These are phyloP conservation scores for Pleurostoma richardsiae DNA, from an alignment of 2,329 filamentous ascomycete species.

Conservation along the genomic window DNA sequence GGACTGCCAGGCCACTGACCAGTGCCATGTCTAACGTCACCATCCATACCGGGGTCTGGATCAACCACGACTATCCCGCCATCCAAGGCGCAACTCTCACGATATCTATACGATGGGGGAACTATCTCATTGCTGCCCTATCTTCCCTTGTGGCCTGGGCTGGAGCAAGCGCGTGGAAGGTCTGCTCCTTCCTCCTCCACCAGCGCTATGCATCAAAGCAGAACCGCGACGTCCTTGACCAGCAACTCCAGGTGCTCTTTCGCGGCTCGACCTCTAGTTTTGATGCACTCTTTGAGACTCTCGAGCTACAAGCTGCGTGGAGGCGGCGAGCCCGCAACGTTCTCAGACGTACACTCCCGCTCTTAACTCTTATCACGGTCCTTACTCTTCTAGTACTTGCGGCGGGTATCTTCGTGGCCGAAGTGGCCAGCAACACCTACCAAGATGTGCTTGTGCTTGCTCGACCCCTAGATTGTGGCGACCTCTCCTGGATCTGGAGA, in stretches of 20 bases:
- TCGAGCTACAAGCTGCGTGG: not conserved
- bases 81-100: not conserved
- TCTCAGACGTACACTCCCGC: not conserved
- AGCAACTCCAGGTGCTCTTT: not conserved
- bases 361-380: not conserved
- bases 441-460: not conserved
- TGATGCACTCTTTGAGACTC: not conserved
- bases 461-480: not conserved
- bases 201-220: not conserved
- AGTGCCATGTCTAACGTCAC: not conserved
- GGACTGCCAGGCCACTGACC: no score
- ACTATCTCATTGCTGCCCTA: not conserved
- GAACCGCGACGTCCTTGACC: not conserved
- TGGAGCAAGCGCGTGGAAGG: not conserved
- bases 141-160: conserved; percentile 1
- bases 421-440: not conserved
- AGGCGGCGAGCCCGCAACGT: not conserved
- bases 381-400: not conserved
- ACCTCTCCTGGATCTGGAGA: not conserved
- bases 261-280: not conserved
- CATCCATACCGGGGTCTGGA: not conserved
- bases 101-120: conserved; percentile 1
- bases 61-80: not conserved
- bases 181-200: not conserved
- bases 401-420: not conserved